Percentiles rank a stretch among this genome's conserved stretches.
These are phyloP conservation scores for Paraphysoderma sedebokerense DNA, from an alignment of 371 early-diverging fungal species.

Conservation along the genomic window DNA sequence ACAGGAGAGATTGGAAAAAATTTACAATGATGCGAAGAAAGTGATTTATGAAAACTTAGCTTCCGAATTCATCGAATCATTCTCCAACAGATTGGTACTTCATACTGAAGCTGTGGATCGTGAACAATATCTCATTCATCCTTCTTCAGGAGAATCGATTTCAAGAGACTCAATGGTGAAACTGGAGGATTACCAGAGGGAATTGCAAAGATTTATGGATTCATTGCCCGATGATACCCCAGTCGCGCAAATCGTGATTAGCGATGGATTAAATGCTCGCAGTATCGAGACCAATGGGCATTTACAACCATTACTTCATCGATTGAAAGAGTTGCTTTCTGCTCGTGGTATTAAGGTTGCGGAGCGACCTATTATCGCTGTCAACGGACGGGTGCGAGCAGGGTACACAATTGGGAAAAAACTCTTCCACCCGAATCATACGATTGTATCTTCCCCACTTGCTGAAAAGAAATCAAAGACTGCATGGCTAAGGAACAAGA, in stretches of 20 bases:
- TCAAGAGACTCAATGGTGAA: background rate
- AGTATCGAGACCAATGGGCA: too few relatives aligned
- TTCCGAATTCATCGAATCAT: background rate
- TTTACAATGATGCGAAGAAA: constrained; percentile 1
- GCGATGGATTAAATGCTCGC: background rate
- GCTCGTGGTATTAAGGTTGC: background rate
- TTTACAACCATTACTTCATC: background rate
- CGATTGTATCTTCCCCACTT: background rate
- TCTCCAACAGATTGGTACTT: background rate
- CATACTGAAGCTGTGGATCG: background rate
- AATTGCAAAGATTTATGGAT: too few relatives aligned
- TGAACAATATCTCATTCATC: background rate
- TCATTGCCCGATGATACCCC: background rate
- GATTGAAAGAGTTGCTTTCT: background rate
- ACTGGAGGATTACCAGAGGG: background rate
- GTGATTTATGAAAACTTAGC: background rate
- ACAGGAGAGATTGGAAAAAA: background rate
- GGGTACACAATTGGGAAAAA: background rate
- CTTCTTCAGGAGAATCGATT: background rate
- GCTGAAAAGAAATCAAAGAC: too few relatives aligned
- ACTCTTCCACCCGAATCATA: background rate
- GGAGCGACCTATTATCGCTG: background rate
- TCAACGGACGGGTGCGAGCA: background rate
- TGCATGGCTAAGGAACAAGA: too few relatives aligned
- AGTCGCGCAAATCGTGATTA: background rate